Base-by-base conservation (phyloP, 2,329 filamentous ascomycete species). In the Hansfordia pulvinata region DNA sequence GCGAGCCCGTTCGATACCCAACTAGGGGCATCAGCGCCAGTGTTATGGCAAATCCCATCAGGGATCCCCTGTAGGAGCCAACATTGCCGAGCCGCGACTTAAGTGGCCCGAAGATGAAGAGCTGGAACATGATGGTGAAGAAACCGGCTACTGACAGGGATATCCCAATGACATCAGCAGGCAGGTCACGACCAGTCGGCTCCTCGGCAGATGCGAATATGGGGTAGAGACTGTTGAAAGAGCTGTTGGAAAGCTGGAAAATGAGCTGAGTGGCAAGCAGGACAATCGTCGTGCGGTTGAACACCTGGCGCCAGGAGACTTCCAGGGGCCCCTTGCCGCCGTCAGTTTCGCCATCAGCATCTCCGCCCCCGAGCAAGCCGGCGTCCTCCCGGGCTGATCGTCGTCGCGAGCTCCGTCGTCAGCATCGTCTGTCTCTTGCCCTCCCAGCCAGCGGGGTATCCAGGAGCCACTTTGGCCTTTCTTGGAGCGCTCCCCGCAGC, bases 221-320 rank as follows among this genome's bases (percentile, higher is more conserved):
- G 1, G 90, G 90, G 42, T 92, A 98, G 0, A 98, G 61, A 11
- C 83, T 88, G 53, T 93, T 94, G 64, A 86, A 98, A 4, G 84
- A 85, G 37, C 94, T 84, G 50, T 96, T 96, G 33, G 81, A 76
- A 5, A 98, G 64, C 43, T 94, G 86, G 46, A 96, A 98, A 26
- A 96, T 77, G 22, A 94, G 69, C 44, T 93, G 96, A 0, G 86
- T 92, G 27, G 71, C 49, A 5, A 98, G 67, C 0, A 98, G 66
- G 3, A 92, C 59, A 9, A 94, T 49, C 0, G 85, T 93, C 32
- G 90, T 85, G 30, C 75, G 67, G 42, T 82, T 93, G 26, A 88
- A 63, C 2, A 93, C 44, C 22, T 66, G 58, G n/a, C 49, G 56
- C 53, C 62, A 62, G 2, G 51, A 47, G 5, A 49, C 41, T 26